These are phyloP conservation scores for Stemphylium lycopersici DNA, from an alignment of 2,329 filamentous ascomycete genomes.

Conservation along the genomic window DNA sequence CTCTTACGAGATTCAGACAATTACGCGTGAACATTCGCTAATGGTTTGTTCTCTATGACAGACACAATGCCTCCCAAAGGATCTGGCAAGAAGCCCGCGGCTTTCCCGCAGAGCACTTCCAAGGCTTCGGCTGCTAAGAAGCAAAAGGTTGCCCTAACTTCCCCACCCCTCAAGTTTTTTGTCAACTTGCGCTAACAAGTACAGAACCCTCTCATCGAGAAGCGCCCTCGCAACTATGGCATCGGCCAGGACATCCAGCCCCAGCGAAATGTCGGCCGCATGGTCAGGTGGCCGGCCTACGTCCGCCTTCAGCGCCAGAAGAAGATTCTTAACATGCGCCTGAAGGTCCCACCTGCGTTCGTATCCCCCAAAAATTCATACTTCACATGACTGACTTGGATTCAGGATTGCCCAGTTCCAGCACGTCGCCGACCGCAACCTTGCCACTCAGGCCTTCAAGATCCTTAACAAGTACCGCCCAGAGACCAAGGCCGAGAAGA, in stretches of 20 bases:
- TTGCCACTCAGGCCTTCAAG: constrained; percentile 96
- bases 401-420: constrained; percentile 85
- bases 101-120: constrained; percentile 55
- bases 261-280: constrained; percentile 75
- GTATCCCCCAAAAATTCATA: neutral
- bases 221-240: constrained; percentile 95
- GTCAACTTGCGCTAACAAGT: constrained; percentile 21
- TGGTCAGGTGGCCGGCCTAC: constrained; percentile 87
- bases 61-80: constrained; percentile 76
- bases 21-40: constrained; percentile 75
- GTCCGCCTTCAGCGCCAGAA: constrained; percentile 94
- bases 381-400: neutral
- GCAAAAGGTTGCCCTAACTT: constrained; percentile 74
- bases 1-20: constrained; percentile 52
- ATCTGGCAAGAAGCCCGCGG: constrained; percentile 91
- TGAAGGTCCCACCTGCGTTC: constrained; percentile 91
- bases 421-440: constrained; percentile 72
- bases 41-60: constrained; percentile 99
- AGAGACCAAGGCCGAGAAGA: constrained; percentile 99
- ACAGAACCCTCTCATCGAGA: constrained; percentile 99
- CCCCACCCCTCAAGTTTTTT: neutral
- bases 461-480: constrained; percentile 99
- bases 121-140: constrained; percentile 90
- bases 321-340: constrained; percentile 96
- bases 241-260: constrained; percentile 89